phyloP scores from a whole-genome alignment of 495 filamentous ascomycete genomes.

The Copromyces sp. region DNA sequence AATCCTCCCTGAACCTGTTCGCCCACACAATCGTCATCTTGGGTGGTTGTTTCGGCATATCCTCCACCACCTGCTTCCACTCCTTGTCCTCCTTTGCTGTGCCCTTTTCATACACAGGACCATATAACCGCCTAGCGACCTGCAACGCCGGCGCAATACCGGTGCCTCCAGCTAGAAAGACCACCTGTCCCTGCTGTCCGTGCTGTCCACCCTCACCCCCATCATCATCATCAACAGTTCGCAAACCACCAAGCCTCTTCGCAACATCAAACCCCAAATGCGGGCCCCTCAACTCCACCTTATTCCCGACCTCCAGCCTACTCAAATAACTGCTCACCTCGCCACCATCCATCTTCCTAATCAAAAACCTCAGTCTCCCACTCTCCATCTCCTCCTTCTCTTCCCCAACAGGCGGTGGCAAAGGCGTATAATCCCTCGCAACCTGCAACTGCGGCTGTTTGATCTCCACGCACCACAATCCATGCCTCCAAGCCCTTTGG shows the following conservation, averaged over 20 bases:
- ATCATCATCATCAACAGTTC: background rate
- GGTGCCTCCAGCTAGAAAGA: slow-evolving; percentile 89
- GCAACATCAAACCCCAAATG: slow-evolving; percentile 56
- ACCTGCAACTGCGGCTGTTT: slow-evolving; percentile 92
- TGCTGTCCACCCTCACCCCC: background rate
- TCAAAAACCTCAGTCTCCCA: slow-evolving; percentile 35
- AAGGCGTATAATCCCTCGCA: slow-evolving; percentile 75
- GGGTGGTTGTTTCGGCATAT: background rate
- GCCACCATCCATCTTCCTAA: slow-evolving; percentile 37
- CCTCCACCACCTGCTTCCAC: slow-evolving; percentile 6
- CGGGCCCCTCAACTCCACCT: slow-evolving; percentile 69
- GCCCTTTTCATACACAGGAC: slow-evolving; percentile 14
- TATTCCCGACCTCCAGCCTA: slow-evolving; percentile 45
- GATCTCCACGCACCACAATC: slow-evolving; percentile 79
- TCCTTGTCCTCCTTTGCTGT: slow-evolving; percentile 19
- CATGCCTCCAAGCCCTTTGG: slow-evolving; percentile 28
- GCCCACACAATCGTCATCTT: slow-evolving; percentile 30
- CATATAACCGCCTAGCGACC: slow-evolving; percentile 50
- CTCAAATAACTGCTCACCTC: slow-evolving; percentile 59
- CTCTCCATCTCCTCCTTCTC: slow-evolving; percentile 41
- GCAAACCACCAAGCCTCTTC: slow-evolving; percentile 27
- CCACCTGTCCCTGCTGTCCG: slow-evolving; percentile 25
- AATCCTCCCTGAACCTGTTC: slow-evolving; percentile 30
- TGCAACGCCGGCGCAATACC: slow-evolving; percentile 90
- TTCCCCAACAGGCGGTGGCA: slow-evolving; percentile 52